Conservation (phyloP, 306 rosid genomes). For the Ormosia semicastrata region DNA sequence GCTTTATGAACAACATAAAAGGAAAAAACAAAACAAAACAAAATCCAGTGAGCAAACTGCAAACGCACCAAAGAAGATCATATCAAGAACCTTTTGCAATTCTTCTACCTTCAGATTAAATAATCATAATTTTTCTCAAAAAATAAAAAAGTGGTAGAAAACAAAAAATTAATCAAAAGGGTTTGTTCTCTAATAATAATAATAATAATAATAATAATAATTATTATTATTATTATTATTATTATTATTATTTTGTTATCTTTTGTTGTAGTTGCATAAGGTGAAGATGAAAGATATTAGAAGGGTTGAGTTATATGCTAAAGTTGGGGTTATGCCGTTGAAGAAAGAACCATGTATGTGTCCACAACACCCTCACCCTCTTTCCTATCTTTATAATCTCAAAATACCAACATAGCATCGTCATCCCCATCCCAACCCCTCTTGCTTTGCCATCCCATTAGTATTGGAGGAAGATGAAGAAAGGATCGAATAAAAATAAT, state of each 20-base stretch:
- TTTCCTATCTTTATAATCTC: conserved; percentile 49
- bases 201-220: too few species aligned
- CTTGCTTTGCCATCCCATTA: not conserved
- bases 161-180: not conserved
- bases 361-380: not conserved
- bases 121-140: not conserved
- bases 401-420: conserved; percentile 43
- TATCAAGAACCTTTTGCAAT: conserved; percentile 27
- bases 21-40: not conserved
- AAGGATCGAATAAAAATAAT: too few species aligned
- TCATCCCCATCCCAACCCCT: conserved; percentile 18
- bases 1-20: not conserved
- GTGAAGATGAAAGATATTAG: not conserved
- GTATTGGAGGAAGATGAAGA: too few species aligned
- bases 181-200: too few species aligned
- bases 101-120: conserved; percentile 24
- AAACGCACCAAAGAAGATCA: conserved; percentile 58
- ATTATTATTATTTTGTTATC: too few species aligned
- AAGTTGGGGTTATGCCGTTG: conserved; percentile 7
- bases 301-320: not conserved
- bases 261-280: not conserved
- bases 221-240: not conserved
- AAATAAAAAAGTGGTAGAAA: not conserved
- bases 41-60: conserved; percentile 20
- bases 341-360: conserved; percentile 3